Base-by-base conservation (phyloP, 352 stramenopile species). In the Globisporangium recalcitrans region DNA sequence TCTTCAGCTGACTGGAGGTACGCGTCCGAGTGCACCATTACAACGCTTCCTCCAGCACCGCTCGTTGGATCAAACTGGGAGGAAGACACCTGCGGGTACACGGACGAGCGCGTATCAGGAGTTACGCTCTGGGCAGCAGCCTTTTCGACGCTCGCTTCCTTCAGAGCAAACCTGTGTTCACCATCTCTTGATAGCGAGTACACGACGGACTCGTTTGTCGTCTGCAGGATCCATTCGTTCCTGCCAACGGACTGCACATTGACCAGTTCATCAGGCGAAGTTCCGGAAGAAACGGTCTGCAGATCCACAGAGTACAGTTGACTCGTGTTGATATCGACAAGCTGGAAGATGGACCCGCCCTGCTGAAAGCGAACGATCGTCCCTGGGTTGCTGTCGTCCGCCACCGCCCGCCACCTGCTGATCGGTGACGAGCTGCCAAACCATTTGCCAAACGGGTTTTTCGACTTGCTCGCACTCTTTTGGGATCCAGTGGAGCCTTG, bases 271-370 rank as follows among this genome's bases (percentile, higher is more conserved):
- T 68, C 21, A 1, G 73, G 4, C 21, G 63, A 55, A 11, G 19
- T 31, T 7, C 10, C 9, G 1, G 24, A 52, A 1, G 51, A 60
- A 7, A 42, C 54, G 10, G 40, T 65, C 1, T 54, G 58, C 46
- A 88, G 42, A 16, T 90, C 78, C n/a, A 88, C 56, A 0, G 80
- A 84, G 42, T 71, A 76, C 38, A 90, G 74, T 1, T 57, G 65
- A 31, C 64, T 81, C 2, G 46, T 47, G 29, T 46, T 55, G 32
- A 87, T 61, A 42, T 86, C 78, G 21, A 90, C 62, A 52, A 88
- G 36, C 59, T 88, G 80, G 34, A 90, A 64, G n/a, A 82, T 55
- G 7, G 74, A 78, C 8, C 77, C 78, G 36, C 80, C 74, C 42
- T 77, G 78, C 36, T 82, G 62, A 29, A 73, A 88, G 7, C 80